Percentiles rank a stretch among this genome's conserved stretches.
Conservation (phyloP, 1,284 basidiomycete genomes). For the Pterulicium gracile region DNA sequence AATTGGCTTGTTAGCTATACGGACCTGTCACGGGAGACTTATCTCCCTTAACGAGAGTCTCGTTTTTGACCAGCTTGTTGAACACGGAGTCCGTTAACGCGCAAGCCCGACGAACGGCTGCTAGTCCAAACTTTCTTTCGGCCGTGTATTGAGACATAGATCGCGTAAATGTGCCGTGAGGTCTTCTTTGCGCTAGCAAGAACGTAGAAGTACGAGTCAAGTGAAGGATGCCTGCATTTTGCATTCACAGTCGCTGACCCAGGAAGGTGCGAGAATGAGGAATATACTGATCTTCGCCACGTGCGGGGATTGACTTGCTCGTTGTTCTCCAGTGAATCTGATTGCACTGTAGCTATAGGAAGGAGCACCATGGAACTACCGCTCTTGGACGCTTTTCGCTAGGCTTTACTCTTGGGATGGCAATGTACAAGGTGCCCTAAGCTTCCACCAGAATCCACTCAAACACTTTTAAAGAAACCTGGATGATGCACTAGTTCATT, state of each 20-base stretch:
- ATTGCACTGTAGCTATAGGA: too few relatives aligned
- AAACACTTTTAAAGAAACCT: too few relatives aligned
- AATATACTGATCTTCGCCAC: too few relatives aligned
- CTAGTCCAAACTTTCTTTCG: constrained; percentile 69
- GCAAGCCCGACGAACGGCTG: constrained; percentile 88
- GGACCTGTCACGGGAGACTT: constrained; percentile 92
- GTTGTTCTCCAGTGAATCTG: too few relatives aligned
- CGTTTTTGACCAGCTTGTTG: constrained; percentile 76
- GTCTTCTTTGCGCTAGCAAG: background rate
- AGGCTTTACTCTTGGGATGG: too few relatives aligned
- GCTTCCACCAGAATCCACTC: too few relatives aligned
- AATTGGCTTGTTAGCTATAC: constrained; percentile 12
- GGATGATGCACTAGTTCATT: too few relatives aligned
- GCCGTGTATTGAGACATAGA: background rate
- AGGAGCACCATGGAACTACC: too few relatives aligned
- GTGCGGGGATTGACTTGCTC: too few relatives aligned
- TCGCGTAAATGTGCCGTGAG: background rate
- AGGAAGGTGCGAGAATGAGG: too few relatives aligned
- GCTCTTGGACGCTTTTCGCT: too few relatives aligned
- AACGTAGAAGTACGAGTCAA: background rate
- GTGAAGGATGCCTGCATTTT: constrained; percentile 3
- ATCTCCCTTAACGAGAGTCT: constrained; percentile 87
- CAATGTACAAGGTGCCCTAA: too few relatives aligned
- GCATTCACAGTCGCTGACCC: constrained; percentile 14
- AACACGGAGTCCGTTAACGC: constrained; percentile 81